phyloP scores from a whole-genome alignment of 1,284 basidiomycete genomes.

The Pulveroboletus sp. region DNA sequence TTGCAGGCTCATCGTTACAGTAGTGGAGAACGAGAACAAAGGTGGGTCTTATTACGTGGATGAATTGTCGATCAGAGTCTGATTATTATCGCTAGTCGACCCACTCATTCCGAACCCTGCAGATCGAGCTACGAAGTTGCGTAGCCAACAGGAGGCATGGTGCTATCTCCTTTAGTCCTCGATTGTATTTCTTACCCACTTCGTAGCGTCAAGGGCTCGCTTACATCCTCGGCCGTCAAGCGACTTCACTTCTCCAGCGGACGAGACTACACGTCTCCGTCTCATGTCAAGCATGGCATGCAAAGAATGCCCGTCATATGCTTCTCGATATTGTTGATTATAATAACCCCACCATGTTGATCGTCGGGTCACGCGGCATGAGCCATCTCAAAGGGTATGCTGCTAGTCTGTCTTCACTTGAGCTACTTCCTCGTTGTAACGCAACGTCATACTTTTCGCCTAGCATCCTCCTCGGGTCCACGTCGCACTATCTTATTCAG shows the following conservation, averaged over 20 bases:
- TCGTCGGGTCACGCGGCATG: constrained; percentile 92
- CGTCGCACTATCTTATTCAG: constrained; percentile 95
- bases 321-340: constrained; percentile 91
- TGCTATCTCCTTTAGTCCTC: neutral
- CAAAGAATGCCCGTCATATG: constrained; percentile 94
- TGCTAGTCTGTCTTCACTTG: neutral
- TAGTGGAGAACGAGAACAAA: constrained; percentile 92
- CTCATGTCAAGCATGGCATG: constrained; percentile 93
- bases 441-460: neutral
- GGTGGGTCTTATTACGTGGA: constrained; percentile 46
- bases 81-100: constrained; percentile 59
- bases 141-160: constrained; percentile 85
- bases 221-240: constrained; percentile 86
- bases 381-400: constrained; percentile 86
- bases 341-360: constrained; percentile 88
- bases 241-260: constrained; percentile 85
- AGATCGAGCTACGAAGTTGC: constrained; percentile 75
- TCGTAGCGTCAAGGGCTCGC: constrained; percentile 82
- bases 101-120: constrained; percentile 67
- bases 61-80: neutral
- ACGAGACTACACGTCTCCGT: constrained; percentile 86
- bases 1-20: constrained; percentile 74
- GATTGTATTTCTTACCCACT: constrained; percentile 8
- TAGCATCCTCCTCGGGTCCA: constrained; percentile 94
- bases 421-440: neutral